A percentile compares a stretch with the other conserved stretches of the same genome.
Conservation (phyloP, 1,284 basidiomycete genomes). For the Hemileia vastatrix region DNA sequence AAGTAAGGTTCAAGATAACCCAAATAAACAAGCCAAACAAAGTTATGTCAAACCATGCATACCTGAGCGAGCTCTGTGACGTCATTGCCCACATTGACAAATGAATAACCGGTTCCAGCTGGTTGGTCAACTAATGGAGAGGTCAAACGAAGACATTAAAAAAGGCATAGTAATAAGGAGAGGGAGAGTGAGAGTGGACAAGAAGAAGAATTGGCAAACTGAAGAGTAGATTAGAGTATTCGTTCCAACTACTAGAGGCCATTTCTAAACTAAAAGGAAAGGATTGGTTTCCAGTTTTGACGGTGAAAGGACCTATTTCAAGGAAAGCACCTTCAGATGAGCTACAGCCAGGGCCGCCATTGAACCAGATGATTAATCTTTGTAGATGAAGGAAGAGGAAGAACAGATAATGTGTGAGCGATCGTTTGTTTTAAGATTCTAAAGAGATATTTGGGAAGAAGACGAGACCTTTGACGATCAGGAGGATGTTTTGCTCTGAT, state of each 20-base stretch:
- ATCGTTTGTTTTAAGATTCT: neutral
- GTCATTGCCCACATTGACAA: slow-evolving; percentile 72
- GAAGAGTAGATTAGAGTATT: slow-evolving; percentile 93
- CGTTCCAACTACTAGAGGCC: slow-evolving; percentile 91
- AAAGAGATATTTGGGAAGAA: slow-evolving; percentile 78
- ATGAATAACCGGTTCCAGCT: slow-evolving; percentile 87
- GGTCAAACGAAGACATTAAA: neutral
- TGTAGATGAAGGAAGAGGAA: neutral
- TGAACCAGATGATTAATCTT: slow-evolving; percentile 19
- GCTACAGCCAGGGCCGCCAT: slow-evolving; percentile 78
- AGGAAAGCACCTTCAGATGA: slow-evolving; percentile 96
- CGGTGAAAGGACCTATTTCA: slow-evolving; percentile 78
- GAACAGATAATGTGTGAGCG: neutral
- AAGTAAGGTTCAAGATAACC: neutral
- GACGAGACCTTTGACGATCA: slow-evolving; percentile 73
- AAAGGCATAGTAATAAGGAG: neutral
- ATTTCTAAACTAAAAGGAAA: slow-evolving; percentile 55
- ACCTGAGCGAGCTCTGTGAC: slow-evolving; percentile 62
- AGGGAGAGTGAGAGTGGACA: neutral
- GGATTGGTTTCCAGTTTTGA: slow-evolving; percentile 56
- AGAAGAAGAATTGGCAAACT: no score
- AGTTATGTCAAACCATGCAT: no score
- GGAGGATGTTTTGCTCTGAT: slow-evolving; percentile 64
- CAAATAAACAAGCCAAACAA: neutral
- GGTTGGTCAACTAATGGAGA: slow-evolving; percentile 66